Percentiles rank a stretch among this genome's conserved stretches.
Evolutionary conservation across 352 stramenopile genomes (phyloP).

Genomic region (Bremia lactucae): DNA sequence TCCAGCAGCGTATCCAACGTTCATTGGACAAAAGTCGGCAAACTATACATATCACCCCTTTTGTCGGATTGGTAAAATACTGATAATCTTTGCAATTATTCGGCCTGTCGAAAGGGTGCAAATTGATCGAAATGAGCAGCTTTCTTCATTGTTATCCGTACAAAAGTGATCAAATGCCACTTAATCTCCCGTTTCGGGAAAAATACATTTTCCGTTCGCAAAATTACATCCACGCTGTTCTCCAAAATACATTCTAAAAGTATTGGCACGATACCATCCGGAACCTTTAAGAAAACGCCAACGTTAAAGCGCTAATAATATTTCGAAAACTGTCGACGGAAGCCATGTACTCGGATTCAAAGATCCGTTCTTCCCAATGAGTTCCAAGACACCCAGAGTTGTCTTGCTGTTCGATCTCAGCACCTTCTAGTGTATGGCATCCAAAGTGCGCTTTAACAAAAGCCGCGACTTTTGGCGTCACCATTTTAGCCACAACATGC

Average conservation of each 20-base stretch:
- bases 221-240: conserved; percentile 54
- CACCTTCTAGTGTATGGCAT: conserved; percentile 41
- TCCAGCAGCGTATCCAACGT: conserved; percentile 50
- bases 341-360: conserved; percentile 77
- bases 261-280: conserved; percentile 67
- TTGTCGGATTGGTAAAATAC: conserved; percentile 46
- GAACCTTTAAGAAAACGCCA: conserved; percentile 81
- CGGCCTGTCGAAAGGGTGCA: conserved; percentile 37
- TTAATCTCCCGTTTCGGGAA: conserved; percentile 31
- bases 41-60: too few relatives aligned
- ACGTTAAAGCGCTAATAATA: conserved; percentile 51
- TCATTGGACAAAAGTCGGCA: conserved; percentile 71
- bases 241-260: conserved; percentile 52
- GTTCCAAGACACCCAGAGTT: conserved; percentile 62
- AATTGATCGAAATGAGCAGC: conserved; percentile 64
- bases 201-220: conserved; percentile 55
- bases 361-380: conserved; percentile 79
- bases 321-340: conserved; percentile 69
- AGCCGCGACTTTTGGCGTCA: conserved; percentile 47
- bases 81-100: conserved; percentile 40
- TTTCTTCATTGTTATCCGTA: conserved; percentile 38
- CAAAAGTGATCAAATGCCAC: conserved; percentile 55
- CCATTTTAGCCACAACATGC: conserved; percentile 49
- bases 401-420: conserved; percentile 68
- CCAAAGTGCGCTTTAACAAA: conserved; percentile 63